Conservation (phyloP, 805 yeast genomes). For the Metschnikowia chrysomelidarum region DNA sequence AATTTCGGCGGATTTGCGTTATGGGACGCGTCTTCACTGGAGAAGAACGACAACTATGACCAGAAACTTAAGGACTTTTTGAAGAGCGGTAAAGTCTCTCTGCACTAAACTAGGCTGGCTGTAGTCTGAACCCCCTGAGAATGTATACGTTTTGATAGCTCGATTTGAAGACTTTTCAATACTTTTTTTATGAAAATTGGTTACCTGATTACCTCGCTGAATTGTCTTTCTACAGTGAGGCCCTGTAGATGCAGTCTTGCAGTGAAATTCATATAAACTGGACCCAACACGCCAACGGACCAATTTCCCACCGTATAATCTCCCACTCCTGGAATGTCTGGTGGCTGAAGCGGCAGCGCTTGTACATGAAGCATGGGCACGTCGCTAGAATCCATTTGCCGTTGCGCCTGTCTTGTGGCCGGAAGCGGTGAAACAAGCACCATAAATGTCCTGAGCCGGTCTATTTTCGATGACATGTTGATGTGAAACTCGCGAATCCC, state of each 20-base stretch:
- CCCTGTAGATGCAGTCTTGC: slow-evolving; percentile 37
- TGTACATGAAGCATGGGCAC: slow-evolving; percentile 47
- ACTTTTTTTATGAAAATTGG: no score
- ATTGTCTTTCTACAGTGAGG: slow-evolving; percentile 21
- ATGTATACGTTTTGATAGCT: no score
- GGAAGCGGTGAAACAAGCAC: slow-evolving; percentile 48
- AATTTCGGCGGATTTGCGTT: slow-evolving; percentile 70
- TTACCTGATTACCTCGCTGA: slow-evolving; percentile 5
- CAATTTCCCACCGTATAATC: slow-evolving; percentile 38
- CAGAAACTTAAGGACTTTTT: slow-evolving; percentile 11
- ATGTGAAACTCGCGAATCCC: slow-evolving; percentile 48
- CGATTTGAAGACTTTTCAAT: no score
- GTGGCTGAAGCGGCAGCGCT: slow-evolving; percentile 32
- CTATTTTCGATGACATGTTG: slow-evolving; percentile 16
- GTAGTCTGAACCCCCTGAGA: no score
- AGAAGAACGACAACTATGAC: slow-evolving; percentile 36
- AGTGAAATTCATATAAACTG: slow-evolving; percentile 37
- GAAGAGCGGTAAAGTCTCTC: neutral
- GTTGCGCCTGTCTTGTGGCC: slow-evolving; percentile 46
- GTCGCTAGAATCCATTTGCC: slow-evolving; percentile 42
- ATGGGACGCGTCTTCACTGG: slow-evolving; percentile 79
- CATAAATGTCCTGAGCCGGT: slow-evolving; percentile 26
- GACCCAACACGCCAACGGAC: slow-evolving; percentile 34
- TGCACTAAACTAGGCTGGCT: no score
- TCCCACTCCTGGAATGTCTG: slow-evolving; percentile 6